A percentile compares a stretch with the other conserved stretches of the same genome.
Conservation (phyloP, 2,329 filamentous ascomycete genomes). For the Paracamarosporium sp. region DNA sequence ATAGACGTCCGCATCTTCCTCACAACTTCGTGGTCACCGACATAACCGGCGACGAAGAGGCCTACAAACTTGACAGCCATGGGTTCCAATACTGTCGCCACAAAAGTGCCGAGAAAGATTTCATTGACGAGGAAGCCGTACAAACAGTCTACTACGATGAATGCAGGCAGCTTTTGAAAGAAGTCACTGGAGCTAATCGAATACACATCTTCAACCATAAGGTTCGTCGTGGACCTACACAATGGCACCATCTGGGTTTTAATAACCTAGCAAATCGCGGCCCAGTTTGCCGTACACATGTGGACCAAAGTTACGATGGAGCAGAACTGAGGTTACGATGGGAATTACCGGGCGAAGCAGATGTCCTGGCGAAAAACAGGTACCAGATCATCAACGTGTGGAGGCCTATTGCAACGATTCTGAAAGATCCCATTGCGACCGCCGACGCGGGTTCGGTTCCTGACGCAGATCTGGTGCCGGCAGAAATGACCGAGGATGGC, state of each 20-base stretch:
- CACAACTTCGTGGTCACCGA: conserved; percentile 28
- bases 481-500: conserved; percentile 27
- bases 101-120: conserved; percentile 24
- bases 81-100: conserved; percentile 30
- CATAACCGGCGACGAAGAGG: conserved; percentile 25
- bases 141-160: conserved; percentile 25
- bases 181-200: conserved; percentile 61
- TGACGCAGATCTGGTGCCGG: conserved; percentile 28
- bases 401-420: conserved; percentile 33
- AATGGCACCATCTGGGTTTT: conserved; percentile 37
- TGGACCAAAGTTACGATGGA: conserved; percentile 50
- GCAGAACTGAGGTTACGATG: conserved; percentile 24
- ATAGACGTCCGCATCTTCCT: conserved; percentile 26
- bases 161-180: conserved; percentile 35
- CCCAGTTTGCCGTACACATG: conserved; percentile 60
- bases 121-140: conserved; percentile 23
- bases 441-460: conserved; percentile 29
- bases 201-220: conserved; percentile 69
- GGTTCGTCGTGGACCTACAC: conserved; percentile 53
- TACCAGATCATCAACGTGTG: conserved; percentile 40
- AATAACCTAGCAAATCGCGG: conserved; percentile 41
- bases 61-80: conserved; percentile 25
- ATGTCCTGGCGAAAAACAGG: conserved; percentile 28
- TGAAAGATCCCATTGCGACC: conserved; percentile 36
- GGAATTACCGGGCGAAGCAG: conserved; percentile 25